A percentile compares a stretch with the other conserved stretches of the same genome.
Conservation (phyloP, 176 grass and related monocot species). For the Musa schizocarpa region DNA sequence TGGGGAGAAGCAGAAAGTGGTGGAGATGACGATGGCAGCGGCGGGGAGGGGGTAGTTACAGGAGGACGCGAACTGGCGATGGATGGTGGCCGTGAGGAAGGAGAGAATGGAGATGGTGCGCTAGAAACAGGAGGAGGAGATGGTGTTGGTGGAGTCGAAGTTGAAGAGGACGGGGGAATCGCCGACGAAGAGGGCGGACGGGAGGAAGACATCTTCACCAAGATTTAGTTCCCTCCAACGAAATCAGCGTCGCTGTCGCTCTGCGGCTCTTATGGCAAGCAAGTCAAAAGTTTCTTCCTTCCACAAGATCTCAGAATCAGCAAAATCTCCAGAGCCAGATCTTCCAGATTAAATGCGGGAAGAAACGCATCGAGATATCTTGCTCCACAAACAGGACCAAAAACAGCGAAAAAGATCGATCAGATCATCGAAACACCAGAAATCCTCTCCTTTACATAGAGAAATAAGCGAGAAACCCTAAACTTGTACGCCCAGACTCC, state of each 20-base stretch:
- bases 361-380: not conserved
- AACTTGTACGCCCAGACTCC: not conserved
- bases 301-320: not conserved
- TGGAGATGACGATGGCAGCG: not conserved
- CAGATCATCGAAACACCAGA: not conserved
- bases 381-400: not conserved
- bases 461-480: not conserved
- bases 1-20: not conserved
- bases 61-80: not conserved
- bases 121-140: not conserved
- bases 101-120: conserved; percentile 28
- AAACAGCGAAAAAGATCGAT: not conserved
- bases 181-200: conserved; percentile 7
- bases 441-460: no score
- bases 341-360: not conserved
- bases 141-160: not conserved
- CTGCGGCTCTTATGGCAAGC: no score
- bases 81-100: conserved; percentile 8
- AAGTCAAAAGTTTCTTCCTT: not conserved
- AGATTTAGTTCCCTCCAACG: not conserved
- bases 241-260: not conserved
- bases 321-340: not conserved
- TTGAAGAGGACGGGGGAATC: not conserved
- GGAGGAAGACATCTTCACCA: conserved; percentile 8
- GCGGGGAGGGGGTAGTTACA: not conserved